Conservation (phyloP, 352 stramenopile species). For the Globisporangium paddicum region DNA sequence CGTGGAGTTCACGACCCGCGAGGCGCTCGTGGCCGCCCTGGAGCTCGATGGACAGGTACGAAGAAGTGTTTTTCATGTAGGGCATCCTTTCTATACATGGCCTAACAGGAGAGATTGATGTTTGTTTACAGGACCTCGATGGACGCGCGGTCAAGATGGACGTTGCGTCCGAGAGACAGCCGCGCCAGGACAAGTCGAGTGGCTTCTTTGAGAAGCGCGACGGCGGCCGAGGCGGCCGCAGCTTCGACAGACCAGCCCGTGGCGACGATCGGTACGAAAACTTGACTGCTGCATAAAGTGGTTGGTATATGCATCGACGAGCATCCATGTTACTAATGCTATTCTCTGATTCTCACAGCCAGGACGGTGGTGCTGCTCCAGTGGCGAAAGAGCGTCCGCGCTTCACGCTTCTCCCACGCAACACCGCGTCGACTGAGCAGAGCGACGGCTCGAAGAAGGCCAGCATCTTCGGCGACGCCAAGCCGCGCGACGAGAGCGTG, state of each 20-base stretch:
- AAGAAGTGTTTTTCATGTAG: not conserved
- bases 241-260: slow-evolving; percentile 18
- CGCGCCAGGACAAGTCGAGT: slow-evolving; percentile 31
- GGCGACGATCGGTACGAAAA: slow-evolving; percentile 25
- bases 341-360: not conserved
- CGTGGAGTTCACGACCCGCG: slow-evolving; percentile 71
- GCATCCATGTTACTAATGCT: not conserved
- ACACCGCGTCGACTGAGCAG: slow-evolving; percentile 31
- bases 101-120: not conserved
- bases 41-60: slow-evolving; percentile 39
- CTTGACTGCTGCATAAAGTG: no score
- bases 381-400: slow-evolving; percentile 42
- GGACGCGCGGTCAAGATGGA: slow-evolving; percentile 66
- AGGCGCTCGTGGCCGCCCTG: slow-evolving; percentile 62
- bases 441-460: slow-evolving; percentile 29
- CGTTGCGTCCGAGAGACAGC: slow-evolving; percentile 54
- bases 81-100: no score
- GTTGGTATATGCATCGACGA: no score
- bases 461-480: slow-evolving; percentile 84
- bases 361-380: slow-evolving; percentile 15
- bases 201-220: slow-evolving; percentile 58
- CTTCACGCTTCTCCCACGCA: slow-evolving; percentile 54
- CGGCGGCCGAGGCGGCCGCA: slow-evolving; percentile 21
- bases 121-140: slow-evolving; percentile 18
- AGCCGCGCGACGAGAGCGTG: slow-evolving; percentile 66